phyloP scores from a whole-genome alignment of 257 asterid genomes.

The Solanum virginianum region DNA sequence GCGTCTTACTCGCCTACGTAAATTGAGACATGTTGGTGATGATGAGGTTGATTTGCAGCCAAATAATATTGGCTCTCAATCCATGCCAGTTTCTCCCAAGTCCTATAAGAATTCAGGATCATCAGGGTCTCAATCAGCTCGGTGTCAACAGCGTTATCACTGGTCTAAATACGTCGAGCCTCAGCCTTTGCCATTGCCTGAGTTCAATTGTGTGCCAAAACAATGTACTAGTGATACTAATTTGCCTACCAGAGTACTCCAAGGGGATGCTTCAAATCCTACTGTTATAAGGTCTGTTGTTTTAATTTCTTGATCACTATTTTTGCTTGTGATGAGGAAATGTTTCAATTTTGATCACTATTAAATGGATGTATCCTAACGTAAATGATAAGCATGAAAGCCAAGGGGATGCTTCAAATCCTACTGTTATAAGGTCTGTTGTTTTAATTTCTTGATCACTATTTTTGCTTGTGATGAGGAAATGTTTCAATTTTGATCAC shows the following conservation, averaged over 20 bases:
- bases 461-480: background rate
- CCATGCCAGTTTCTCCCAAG: conserved; percentile 55
- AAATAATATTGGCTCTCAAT: conserved; percentile 6
- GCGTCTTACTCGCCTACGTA: conserved; percentile 33
- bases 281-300: conserved; percentile 19
- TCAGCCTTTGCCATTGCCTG: conserved; percentile 49
- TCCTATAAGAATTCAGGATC: conserved; percentile 1
- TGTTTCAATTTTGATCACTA: background rate
- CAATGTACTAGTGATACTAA: background rate
- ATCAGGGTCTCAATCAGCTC: conserved; percentile 4
- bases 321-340: background rate
- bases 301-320: background rate
- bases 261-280: conserved; percentile 6
- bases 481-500: background rate
- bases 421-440: conserved; percentile 20
- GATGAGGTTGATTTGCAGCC: conserved; percentile 32
- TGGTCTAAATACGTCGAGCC: conserved; percentile 71
- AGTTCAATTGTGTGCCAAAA: background rate
- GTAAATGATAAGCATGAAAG: too few relatives aligned
- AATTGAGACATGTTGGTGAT: conserved; percentile 45
- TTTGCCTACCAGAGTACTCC: conserved; percentile 6
- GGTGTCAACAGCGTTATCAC: conserved; percentile 1
- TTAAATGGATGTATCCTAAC: too few relatives aligned
- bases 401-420: conserved; percentile 6
- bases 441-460: background rate